These are phyloP conservation scores for Wickerhamomyces chaumierensis DNA, from an alignment of 805 yeast species.

Conservation along the genomic window DNA sequence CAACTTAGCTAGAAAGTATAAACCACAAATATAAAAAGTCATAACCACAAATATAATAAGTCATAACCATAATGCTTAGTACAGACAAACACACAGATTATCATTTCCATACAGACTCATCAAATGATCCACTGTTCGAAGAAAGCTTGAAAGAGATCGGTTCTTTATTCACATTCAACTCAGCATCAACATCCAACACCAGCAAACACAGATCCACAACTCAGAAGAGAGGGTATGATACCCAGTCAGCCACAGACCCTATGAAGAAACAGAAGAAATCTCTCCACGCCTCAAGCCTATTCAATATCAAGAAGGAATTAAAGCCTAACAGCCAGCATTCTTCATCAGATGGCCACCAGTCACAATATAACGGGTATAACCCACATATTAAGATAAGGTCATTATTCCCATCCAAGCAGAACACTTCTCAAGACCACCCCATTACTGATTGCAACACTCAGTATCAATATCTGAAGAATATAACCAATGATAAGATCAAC, in stretches of 20 bases:
- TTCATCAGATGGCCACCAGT: background rate
- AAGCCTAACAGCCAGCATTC: background rate
- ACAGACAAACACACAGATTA: too few relatives aligned
- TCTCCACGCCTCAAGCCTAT: background rate
- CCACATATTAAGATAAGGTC: background rate
- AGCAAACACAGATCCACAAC: too few relatives aligned
- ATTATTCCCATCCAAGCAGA: background rate
- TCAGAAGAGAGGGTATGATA: too few relatives aligned
- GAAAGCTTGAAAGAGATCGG: background rate
- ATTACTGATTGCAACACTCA: background rate
- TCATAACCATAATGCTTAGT: too few relatives aligned
- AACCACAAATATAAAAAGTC: too few relatives aligned
- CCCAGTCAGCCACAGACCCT: too few relatives aligned
- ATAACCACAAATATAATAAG: too few relatives aligned
- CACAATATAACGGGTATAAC: too few relatives aligned
- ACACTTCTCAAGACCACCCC: background rate
- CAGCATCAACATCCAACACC: too few relatives aligned
- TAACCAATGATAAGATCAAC: background rate
- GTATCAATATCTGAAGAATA: background rate
- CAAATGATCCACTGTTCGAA: background rate
- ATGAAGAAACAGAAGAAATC: background rate
- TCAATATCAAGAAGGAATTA: too few relatives aligned
- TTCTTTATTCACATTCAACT: background rate
- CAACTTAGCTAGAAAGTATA: too few relatives aligned
- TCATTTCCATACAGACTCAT: too few relatives aligned